A percentile compares a stretch with the other conserved stretches of the same genome.
These are phyloP conservation scores for Parastagonospora avenae DNA, from an alignment of 2,329 filamentous ascomycete species.

Conservation along the genomic window DNA sequence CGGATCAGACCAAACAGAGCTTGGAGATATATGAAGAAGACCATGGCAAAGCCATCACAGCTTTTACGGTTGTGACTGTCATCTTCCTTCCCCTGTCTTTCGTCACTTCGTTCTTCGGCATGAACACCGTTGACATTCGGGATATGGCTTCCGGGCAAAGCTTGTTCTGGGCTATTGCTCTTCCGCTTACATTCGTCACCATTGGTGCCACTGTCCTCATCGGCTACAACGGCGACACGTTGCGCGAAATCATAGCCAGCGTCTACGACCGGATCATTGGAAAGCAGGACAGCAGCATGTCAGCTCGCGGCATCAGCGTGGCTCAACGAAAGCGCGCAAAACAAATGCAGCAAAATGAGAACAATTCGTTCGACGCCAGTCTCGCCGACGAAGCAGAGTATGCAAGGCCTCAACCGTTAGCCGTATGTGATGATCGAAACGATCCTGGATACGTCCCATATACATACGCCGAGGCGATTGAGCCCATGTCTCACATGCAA, in stretches of 20 bases:
- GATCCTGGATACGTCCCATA: neutral
- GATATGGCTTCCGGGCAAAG: conserved; percentile 47
- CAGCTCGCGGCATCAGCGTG: neutral
- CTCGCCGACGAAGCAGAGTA: neutral
- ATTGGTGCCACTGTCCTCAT: neutral
- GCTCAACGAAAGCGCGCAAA: neutral
- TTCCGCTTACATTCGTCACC: conserved; percentile 36
- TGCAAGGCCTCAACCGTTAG: neutral
- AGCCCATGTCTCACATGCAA: too few relatives aligned
- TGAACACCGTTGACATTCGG: conserved; percentile 49
- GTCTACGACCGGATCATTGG: neutral
- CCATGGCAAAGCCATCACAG: conserved; percentile 51
- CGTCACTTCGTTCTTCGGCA: conserved; percentile 50
- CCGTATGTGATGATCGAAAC: neutral
- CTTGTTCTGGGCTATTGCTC: conserved; percentile 47
- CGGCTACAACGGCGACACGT: neutral
- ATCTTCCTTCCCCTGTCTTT: conserved; percentile 54
- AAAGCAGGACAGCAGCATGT: neutral
- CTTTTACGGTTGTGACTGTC: conserved; percentile 53
- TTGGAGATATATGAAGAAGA: conserved; percentile 32
- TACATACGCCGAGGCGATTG: too few relatives aligned
- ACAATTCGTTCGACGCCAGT: neutral
- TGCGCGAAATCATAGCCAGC: neutral
- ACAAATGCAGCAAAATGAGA: neutral
- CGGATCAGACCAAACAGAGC: conserved; percentile 41